Conservation (phyloP, 164 flowering plant species). For the Vitis vinifera region ASM3070453v1 NC_081814.1:2186501-2187000, state of each 20-base stretch:
- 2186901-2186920: slow-evolving; percentile 8
- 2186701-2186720: not conserved
- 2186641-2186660: too few relatives aligned
- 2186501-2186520: not conserved
- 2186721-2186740: not conserved
- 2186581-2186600: too few relatives aligned
- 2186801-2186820: too few relatives aligned
- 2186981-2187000: slow-evolving; percentile 98
- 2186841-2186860: not conserved
- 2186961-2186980: slow-evolving; percentile 97
- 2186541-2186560: too few relatives aligned
- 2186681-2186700: too few relatives aligned
- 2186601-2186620: too few relatives aligned
- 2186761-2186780: not conserved
- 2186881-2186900: not conserved
- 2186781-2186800: not conserved
- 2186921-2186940: slow-evolving; percentile 99
- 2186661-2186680: too few relatives aligned
- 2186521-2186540: too few relatives aligned
- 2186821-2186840: too few relatives aligned
- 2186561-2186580: too few relatives aligned
- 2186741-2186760: not conserved
- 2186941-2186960: slow-evolving; percentile 94
- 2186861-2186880: not conserved
- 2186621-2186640: too few relatives aligned